Conservation (phyloP, 345 rosid species). For the Boechera retrofracta region DNA sequence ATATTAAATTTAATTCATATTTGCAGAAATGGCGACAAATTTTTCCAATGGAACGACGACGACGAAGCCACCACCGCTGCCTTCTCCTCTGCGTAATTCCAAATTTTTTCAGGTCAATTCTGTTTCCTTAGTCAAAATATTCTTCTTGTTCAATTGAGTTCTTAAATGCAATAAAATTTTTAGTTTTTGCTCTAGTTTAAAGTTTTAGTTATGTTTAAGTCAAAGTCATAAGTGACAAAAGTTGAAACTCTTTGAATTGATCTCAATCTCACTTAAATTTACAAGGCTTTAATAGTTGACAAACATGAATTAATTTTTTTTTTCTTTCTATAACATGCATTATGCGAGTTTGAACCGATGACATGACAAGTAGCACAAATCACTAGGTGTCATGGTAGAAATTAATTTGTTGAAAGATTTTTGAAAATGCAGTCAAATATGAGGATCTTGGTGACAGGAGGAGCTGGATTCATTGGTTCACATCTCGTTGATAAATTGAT, state of each 20-base stretch:
- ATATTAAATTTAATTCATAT: conserved; percentile 27
- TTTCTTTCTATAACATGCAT: neutral
- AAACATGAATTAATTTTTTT: too few species aligned
- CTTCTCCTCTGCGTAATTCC: conserved; percentile 88
- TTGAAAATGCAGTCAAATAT: conserved; percentile 68
- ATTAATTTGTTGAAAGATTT: conserved; percentile 21
- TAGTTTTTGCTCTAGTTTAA: neutral
- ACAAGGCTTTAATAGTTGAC: conserved; percentile 6
- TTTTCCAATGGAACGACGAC: conserved; percentile 49
- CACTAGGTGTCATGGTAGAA: neutral
- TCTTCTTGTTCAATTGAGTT: neutral
- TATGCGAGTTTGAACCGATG: too few species aligned
- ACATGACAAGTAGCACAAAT: too few species aligned
- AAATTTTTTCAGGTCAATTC: conserved; percentile 79
- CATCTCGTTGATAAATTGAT: conserved; percentile 86
- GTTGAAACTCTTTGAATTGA: neutral
- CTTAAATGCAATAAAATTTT: neutral
- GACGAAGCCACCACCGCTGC: conserved; percentile 80
- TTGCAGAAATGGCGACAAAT: conserved; percentile 61
- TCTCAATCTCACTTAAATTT: conserved; percentile 17
- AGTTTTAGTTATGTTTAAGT: neutral
- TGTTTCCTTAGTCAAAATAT: conserved; percentile 13
- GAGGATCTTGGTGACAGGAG: conserved; percentile 95
- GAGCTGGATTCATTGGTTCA: conserved; percentile 96
- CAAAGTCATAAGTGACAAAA: neutral